These are phyloP conservation scores for Fusarium chlamydosporum DNA, from an alignment of 2,329 filamentous ascomycete species.

Conservation along the genomic window DNA sequence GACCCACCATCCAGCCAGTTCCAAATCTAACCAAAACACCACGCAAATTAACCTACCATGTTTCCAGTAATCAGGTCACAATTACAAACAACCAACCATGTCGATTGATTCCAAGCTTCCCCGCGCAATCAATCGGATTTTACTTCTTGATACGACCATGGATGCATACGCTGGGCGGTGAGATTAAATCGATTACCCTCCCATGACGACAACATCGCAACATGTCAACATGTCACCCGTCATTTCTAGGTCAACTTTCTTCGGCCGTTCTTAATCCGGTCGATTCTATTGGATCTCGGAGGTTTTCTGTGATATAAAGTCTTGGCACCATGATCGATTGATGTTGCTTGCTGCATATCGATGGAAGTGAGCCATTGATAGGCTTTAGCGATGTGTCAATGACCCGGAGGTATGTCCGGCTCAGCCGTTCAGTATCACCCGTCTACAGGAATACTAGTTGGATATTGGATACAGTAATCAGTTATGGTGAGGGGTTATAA, in stretches of 20 bases:
- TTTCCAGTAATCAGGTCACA: not conserved
- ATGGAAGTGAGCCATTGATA: not conserved
- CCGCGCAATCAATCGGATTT: too few species aligned
- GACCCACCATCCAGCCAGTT: too few species aligned
- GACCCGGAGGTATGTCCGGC: slow-evolving; percentile 10
- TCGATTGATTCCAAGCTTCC: not conserved
- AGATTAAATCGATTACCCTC: not conserved
- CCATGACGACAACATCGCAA: slow-evolving; percentile 10
- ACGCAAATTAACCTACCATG: not conserved
- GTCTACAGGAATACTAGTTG: not conserved
- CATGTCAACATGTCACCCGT: not conserved
- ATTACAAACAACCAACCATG: not conserved
- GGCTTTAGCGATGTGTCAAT: not conserved
- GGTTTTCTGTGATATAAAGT: too few species aligned
- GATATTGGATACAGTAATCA: not conserved
- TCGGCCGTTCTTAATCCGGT: not conserved
- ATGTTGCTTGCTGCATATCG: not conserved
- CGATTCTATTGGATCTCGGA: not conserved
- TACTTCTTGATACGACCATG: not conserved
- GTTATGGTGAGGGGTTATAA: not conserved
- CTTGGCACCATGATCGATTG: not conserved
- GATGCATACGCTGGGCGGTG: not conserved
- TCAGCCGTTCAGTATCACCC: too few species aligned
- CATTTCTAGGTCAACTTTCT: not conserved
- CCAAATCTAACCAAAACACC: not conserved